Evolutionary conservation across 768 basidiomycete genomes (phyloP), one percentile per base, ranked within the genome.

Genomic region (Mycena vulgaris): DNA sequence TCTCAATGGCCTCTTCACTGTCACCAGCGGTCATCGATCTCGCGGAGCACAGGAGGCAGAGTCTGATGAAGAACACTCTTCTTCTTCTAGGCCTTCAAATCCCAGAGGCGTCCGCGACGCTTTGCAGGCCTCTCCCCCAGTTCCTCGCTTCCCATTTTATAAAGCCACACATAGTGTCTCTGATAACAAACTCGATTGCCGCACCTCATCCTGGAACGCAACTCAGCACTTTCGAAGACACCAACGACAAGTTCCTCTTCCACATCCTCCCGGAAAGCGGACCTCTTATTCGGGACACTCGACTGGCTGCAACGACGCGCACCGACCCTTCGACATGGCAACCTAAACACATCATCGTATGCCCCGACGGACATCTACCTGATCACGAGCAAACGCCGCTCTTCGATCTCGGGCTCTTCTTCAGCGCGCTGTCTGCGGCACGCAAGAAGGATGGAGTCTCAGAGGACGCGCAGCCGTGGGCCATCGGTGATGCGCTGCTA

Each of bases 401-500:
- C 1, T 99, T 97, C 81, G 88, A 93, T 77, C 78, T 94, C 16
- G 69, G 73, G 16, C 67, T 79, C 8, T 98, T 90, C 80, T 96
- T 91, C 76, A 70, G 78, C 1, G 83, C 86, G 21, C 80, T 96
- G 14, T 75, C 82, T 19, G 73, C 78, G 55, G 75, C 83, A 67
- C 74, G 80, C 23, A 69, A 73, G 37, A 76, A 79, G 17, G 74
- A 78, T 45, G 78, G 75, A 5, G 72, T 75, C 16, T 39, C 66
- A 0, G 72, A 75, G 13, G 69, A 69, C 17, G 62, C 78, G 13
- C 74, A 78, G 27, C 58, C 75, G 7, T 89, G 89, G 87, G 87
- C 89, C 3, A 78, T 93, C 5, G 96, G 96, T 0, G 95, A 97
- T 68, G 86, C 89, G 40, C 77, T 98, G 31, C 73, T 97, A 11